A percentile compares a stretch with the other conserved stretches of the same genome.
Conservation (phyloP, 192 early-diverging fungal genomes). For the Coemansia sp. region DNA sequence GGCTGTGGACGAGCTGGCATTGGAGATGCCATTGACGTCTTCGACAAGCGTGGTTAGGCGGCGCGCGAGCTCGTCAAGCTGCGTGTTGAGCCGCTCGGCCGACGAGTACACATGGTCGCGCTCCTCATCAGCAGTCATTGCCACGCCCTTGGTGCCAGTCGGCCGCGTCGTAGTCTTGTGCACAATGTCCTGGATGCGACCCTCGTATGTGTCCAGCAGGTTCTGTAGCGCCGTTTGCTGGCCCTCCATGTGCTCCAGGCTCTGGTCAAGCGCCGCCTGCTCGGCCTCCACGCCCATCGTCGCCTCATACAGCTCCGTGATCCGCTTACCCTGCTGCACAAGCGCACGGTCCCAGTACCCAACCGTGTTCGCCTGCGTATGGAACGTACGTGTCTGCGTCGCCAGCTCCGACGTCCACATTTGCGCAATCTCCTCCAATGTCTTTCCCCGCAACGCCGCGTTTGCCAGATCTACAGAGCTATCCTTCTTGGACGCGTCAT, state of each 20-base stretch:
- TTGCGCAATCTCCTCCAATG: slow-evolving; percentile 87
- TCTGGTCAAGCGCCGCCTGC: slow-evolving; percentile 81
- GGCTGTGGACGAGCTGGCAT: slow-evolving; percentile 6
- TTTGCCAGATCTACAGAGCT: slow-evolving; percentile 55
- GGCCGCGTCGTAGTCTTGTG: slow-evolving; percentile 59
- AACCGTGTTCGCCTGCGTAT: slow-evolving; percentile 80
- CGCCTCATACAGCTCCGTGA: slow-evolving; percentile 73
- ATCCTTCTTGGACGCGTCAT: slow-evolving; percentile 50
- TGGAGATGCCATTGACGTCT: slow-evolving; percentile 74
- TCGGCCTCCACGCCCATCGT: slow-evolving; percentile 70
- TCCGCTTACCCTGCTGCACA: slow-evolving; percentile 79
- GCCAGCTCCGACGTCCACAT: slow-evolving; percentile 88
- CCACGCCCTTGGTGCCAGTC: slow-evolving; percentile 19
- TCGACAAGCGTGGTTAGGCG: slow-evolving; percentile 79
- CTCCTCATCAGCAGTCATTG: slow-evolving; percentile 74
- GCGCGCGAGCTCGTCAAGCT: slow-evolving; percentile 83
- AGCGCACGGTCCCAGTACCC: slow-evolving; percentile 82
- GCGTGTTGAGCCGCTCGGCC: slow-evolving; percentile 82
- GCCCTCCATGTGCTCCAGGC: slow-evolving; percentile 80
- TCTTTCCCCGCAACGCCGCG: slow-evolving; percentile 59
- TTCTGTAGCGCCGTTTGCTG: slow-evolving; percentile 81
- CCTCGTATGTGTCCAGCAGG: slow-evolving; percentile 82
- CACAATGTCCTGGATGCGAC: slow-evolving; percentile 46
- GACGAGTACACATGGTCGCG: slow-evolving; percentile 82
- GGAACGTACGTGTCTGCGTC: slow-evolving; percentile 77